Percentiles rank a stretch among this genome's conserved stretches.
Evolutionary conservation across 2,329 filamentous ascomycete species (phyloP).

Genomic region (Stachybotrys elegans): DNA sequence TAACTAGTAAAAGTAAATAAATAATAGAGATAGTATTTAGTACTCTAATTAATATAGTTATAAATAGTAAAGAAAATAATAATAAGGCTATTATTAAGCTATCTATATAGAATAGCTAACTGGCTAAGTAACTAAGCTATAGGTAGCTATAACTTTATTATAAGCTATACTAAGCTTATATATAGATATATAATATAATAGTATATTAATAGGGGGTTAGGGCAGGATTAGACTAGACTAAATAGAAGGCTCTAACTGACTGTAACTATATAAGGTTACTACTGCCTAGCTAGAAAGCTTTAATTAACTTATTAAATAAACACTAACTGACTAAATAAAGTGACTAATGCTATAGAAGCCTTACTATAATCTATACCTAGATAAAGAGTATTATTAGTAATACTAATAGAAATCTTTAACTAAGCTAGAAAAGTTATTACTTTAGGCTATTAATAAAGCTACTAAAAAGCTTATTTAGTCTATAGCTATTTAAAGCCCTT

Average conservation of each 20-base stretch:
- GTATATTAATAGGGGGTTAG: background rate
- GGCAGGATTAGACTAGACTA: background rate
- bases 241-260: background rate
- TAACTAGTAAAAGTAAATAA: background rate
- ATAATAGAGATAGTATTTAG: slow-evolving; percentile 1
- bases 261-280: background rate
- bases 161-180: background rate
- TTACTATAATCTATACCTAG: too few relatives aligned
- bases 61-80: slow-evolving; percentile 3
- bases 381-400: too few relatives aligned
- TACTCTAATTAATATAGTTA: background rate
- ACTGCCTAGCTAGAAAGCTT: background rate
- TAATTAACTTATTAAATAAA: too few relatives aligned
- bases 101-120: slow-evolving; percentile 1
- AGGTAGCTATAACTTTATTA: slow-evolving; percentile 3
- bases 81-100: slow-evolving; percentile 1
- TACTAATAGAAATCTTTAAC: too few relatives aligned
- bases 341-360: too few relatives aligned
- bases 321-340: too few relatives aligned
- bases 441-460: too few relatives aligned
- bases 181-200: slow-evolving; percentile 1
- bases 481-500: too few relatives aligned
- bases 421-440: too few relatives aligned
- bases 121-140: slow-evolving; percentile 1
- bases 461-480: too few relatives aligned